These are phyloP conservation scores for Pugionium dolabratum DNA, from an alignment of 345 rosid species.

Conservation along the genomic window DNA sequence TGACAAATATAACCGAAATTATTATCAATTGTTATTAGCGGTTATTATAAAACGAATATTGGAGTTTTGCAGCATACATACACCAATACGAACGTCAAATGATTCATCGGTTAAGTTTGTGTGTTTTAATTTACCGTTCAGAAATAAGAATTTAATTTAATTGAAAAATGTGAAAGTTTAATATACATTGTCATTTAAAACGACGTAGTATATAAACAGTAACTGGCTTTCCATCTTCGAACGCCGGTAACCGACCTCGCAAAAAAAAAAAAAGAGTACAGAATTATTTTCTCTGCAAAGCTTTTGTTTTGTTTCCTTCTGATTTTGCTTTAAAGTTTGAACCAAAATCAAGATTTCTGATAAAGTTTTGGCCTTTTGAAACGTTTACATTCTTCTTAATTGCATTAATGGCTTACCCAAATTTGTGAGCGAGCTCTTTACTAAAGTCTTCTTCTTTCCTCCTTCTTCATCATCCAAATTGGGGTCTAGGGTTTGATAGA, in stretches of 20 bases:
- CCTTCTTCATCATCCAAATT: constrained; percentile 4
- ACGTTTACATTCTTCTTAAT: neutral
- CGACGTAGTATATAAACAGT: constrained; percentile 29
- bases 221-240: constrained; percentile 36
- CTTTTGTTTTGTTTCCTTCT: constrained; percentile 16
- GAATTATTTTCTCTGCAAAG: constrained; percentile 12
- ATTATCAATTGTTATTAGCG: constrained; percentile 18
- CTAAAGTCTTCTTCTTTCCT: neutral
- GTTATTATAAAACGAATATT: constrained; percentile 22
- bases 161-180: neutral
- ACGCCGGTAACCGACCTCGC: constrained; percentile 32
- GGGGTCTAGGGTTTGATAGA: constrained; percentile 8
- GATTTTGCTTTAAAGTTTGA: constrained; percentile 1
- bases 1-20: constrained; percentile 28
- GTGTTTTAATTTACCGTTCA: constrained; percentile 18
- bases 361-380: constrained; percentile 23
- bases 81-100: constrained; percentile 23
- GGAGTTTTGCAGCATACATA: constrained; percentile 27
- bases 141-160: neutral
- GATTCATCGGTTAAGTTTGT: constrained; percentile 23
- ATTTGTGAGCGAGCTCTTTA: constrained; percentile 10
- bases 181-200: neutral
- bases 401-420: constrained; percentile 29
- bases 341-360: neutral
- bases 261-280: neutral